These are phyloP conservation scores for Lactarius quietus DNA, from an alignment of 768 basidiomycete species.

Conservation along the genomic window DNA sequence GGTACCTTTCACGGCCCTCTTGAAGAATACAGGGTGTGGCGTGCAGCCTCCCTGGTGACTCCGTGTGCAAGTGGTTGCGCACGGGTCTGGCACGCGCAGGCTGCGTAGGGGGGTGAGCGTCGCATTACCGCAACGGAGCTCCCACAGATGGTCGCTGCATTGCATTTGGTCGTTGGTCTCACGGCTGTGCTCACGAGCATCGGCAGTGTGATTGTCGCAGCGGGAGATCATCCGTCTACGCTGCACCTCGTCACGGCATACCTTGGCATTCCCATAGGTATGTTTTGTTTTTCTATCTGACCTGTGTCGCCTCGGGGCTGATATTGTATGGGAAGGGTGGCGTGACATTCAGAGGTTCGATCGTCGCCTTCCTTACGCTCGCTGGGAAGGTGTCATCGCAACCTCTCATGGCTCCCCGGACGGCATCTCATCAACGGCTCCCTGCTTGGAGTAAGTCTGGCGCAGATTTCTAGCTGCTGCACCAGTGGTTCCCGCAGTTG, in stretches of 20 bases:
- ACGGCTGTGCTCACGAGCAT: slow-evolving; percentile 87
- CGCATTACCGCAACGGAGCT: slow-evolving; percentile 86
- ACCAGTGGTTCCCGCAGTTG: slow-evolving; percentile 66
- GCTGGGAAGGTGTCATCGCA: slow-evolving; percentile 77
- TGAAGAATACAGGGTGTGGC: no score
- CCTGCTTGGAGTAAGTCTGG: slow-evolving; percentile 64
- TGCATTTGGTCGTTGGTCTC: slow-evolving; percentile 87
- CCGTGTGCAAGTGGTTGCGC: no score
- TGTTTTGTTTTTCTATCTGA: slow-evolving; percentile 19
- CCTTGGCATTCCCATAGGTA: slow-evolving; percentile 78
- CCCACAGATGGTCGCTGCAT: slow-evolving; percentile 76
- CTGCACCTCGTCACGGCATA: slow-evolving; percentile 84
- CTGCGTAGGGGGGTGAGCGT: no score
- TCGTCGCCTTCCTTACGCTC: slow-evolving; percentile 86
- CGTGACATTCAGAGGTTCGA: slow-evolving; percentile 85
- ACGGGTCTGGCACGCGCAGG: no score
- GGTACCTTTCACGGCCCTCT: no score
- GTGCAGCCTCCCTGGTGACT: no score
- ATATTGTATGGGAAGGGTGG: slow-evolving; percentile 47
- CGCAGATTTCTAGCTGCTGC: slow-evolving; percentile 66
- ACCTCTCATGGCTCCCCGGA: slow-evolving; percentile 67
- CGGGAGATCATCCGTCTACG: slow-evolving; percentile 61
- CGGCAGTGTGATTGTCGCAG: slow-evolving; percentile 65
- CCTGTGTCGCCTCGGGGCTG: background rate
- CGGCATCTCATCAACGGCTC: slow-evolving; percentile 74